Conservation (phyloP, 1,284 basidiomycete genomes). For the Apiotrichum laibachii region DNA sequence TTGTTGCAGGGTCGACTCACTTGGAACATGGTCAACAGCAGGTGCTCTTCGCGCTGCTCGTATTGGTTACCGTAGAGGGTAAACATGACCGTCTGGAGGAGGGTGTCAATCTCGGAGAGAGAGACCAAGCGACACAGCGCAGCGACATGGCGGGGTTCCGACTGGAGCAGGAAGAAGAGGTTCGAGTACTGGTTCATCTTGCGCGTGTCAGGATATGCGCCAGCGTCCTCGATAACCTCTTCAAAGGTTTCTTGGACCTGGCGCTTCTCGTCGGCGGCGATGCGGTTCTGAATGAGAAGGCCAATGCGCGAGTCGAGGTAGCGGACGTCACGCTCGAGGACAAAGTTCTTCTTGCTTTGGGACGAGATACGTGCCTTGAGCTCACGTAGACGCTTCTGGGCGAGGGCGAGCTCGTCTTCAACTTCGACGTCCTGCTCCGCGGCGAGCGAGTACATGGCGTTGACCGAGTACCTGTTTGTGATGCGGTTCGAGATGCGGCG, state of each 20-base stretch:
- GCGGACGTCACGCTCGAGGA: conserved; percentile 94
- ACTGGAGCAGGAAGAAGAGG: conserved; percentile 96
- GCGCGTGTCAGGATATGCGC: conserved; percentile 88
- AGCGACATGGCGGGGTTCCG: conserved; percentile 94
- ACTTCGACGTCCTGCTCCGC: conserved; percentile 98
- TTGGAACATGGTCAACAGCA: conserved; percentile 96
- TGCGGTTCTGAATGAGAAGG: conserved; percentile 94
- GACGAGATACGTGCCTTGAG: conserved; percentile 96
- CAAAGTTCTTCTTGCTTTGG: conserved; percentile 99
- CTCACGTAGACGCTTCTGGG: conserved; percentile 91
- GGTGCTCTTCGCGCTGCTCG: conserved; percentile 96
- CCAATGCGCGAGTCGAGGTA: conserved; percentile 98
- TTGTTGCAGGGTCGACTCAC: conserved; percentile 40
- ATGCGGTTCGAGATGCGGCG: conserved; percentile 66
- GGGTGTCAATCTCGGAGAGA: conserved; percentile 93
- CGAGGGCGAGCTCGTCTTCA: conserved; percentile 95
- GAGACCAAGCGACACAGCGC: conserved; percentile 95
- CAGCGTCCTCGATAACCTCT: conserved; percentile 74
- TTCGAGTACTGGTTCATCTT: conserved; percentile 91
- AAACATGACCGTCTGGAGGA: conserved; percentile 99
- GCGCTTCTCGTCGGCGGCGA: conserved; percentile 94
- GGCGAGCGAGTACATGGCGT: conserved; percentile 93
- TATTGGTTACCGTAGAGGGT: conserved; percentile 99
- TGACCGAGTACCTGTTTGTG: conserved; percentile 94
- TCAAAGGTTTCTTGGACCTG: conserved; percentile 92